Evolutionary conservation across 2,329 filamentous ascomycete genomes (phyloP), one percentile per base, ranked within the genome.

Genomic region (Xylariaceae sp.): DNA sequence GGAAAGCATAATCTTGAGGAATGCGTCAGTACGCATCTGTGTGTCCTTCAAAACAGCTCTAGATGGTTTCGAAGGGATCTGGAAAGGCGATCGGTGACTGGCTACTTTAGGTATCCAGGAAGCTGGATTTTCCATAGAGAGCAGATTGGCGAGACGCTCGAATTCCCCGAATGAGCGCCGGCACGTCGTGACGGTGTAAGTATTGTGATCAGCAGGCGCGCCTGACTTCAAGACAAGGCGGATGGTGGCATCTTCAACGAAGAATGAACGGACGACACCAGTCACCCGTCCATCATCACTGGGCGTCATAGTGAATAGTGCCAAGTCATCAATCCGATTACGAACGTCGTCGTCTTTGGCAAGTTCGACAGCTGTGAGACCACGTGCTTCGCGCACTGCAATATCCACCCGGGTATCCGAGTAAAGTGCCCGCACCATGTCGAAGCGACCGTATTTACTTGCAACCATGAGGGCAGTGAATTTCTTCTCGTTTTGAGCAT

Each of bases 381-480:
- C 94, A 51, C 94, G 82, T 14, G 89, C 71, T 66, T 99, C 95
- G 66, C 87, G 88, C 30, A 91, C 83, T 39, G 86, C 83, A 12
- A 92, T 72, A 64, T 99, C 94, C 5, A 96, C 90, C 59, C 95
- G 78, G 19, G 89, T 82, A 65, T 99, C 94, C 39, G 86, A 81
- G 67, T 95, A 97, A 6, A 99, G 77, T 10, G 86, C 85, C 51
- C 91, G 80, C 15, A 99, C 92, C 76, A 96, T 89, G 61, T 97
- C 94, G 47, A 95, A 87, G 54, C 94, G 83, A 32, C 94, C 94
- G 64, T 97, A 99, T 68, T 99, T 99, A 78, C 92, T 97, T 7
- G 92, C 92, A 54, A 99, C 87, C 94, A 99, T 99, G 49, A 99
- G 75, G 1, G 94, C 86, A 0, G 95, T 99, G 64, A 99, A 97